Percentiles rank a stretch among this genome's conserved stretches.
These are phyloP conservation scores for Apiotrichum porosum DNA, from an alignment of 1,284 basidiomycete species.

Conservation along the genomic window DNA sequence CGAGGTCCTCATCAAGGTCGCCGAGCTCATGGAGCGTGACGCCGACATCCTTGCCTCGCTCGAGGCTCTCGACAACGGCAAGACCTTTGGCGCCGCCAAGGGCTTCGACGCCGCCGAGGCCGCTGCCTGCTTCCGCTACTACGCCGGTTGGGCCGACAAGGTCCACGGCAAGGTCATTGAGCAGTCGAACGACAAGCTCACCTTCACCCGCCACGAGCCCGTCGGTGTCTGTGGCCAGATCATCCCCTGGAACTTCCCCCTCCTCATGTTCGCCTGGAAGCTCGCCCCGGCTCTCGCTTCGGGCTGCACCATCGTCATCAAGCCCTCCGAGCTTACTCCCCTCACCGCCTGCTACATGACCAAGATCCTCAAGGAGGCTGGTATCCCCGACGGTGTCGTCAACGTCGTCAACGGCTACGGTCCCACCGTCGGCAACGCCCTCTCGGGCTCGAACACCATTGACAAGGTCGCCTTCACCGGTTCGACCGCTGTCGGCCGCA, in stretches of 20 bases:
- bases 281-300: constrained; percentile 77
- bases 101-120: constrained; percentile 59
- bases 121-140: constrained; percentile 65
- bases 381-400: constrained; percentile 64
- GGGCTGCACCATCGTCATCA: constrained; percentile 76
- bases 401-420: constrained; percentile 67
- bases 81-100: constrained; percentile 67
- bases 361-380: constrained; percentile 55
- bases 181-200: constrained; percentile 51
- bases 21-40: constrained; percentile 66
- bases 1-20: constrained; percentile 61
- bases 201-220: constrained; percentile 84
- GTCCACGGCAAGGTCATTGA: constrained; percentile 71
- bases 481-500: constrained; percentile 55
- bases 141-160: constrained; percentile 65
- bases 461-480: constrained; percentile 59
- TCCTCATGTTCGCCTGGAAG: constrained; percentile 76
- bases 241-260: constrained; percentile 67
- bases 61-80: constrained; percentile 72
- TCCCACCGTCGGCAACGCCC: constrained; percentile 61
- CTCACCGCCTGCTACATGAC: constrained; percentile 56
- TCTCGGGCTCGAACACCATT: constrained; percentile 52
- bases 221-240: constrained; percentile 79
- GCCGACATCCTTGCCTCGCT: constrained; percentile 68
- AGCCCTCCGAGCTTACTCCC: constrained; percentile 87